A percentile compares a stretch with the other conserved stretches of the same genome.
Evolutionary conservation across 352 stramenopile genomes (phyloP).

Genomic region (Hyaloperonospora brassicae): DNA sequence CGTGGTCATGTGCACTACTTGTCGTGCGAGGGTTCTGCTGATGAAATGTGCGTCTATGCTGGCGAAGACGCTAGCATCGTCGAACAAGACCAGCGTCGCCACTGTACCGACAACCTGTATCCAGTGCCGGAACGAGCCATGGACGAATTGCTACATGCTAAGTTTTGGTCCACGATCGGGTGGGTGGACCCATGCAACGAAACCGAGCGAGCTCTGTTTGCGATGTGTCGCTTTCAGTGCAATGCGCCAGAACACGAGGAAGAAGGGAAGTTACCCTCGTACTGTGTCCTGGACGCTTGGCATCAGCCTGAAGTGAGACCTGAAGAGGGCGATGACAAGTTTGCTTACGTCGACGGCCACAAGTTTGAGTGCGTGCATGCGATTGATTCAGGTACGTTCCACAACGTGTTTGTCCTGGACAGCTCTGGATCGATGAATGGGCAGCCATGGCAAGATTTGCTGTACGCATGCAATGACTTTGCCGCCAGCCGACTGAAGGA

Average conservation of each 20-base stretch:
- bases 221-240: conserved; percentile 30
- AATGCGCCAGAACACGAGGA: conserved; percentile 28
- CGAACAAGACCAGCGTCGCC: conserved; percentile 20
- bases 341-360: conserved; percentile 23
- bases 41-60: conserved; percentile 22
- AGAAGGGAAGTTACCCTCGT: conserved; percentile 12
- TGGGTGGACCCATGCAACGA: conserved; percentile 35
- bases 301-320: conserved; percentile 39
- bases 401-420: conserved; percentile 39
- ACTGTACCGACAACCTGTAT: conserved; percentile 23
- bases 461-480: conserved; percentile 23
- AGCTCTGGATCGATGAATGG: conserved; percentile 34
- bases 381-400: conserved; percentile 19
- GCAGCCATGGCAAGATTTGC: conserved; percentile 21
- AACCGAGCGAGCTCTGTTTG: conserved; percentile 23
- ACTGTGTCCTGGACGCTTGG: conserved; percentile 28
- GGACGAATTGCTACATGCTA: conserved; percentile 34
- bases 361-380: conserved; percentile 31
- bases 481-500: conserved; percentile 17
- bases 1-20: conserved; percentile 32
- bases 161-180: conserved; percentile 31
- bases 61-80: conserved; percentile 1
- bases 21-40: conserved; percentile 12
- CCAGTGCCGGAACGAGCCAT: conserved; percentile 19
- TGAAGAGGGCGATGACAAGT: conserved; percentile 21